Conservation (phyloP, 2,329 filamentous ascomycete genomes). For the Dactylellina parvicollis region DNA sequence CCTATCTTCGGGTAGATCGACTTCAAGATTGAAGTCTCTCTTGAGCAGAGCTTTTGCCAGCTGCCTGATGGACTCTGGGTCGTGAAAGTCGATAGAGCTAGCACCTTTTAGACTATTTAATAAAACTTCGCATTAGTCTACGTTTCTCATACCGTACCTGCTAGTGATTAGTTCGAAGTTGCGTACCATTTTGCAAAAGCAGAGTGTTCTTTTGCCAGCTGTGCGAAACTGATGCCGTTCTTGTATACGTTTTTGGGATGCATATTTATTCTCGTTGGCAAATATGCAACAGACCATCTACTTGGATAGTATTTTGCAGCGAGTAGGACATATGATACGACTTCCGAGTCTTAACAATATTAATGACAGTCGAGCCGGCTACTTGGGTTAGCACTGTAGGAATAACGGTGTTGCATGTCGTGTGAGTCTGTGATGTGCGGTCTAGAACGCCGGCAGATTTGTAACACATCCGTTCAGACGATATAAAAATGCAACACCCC, state of each 20-base stretch:
- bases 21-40: slow-evolving; percentile 75
- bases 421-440: neutral
- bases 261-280: slow-evolving; percentile 41
- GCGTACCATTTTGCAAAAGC: slow-evolving; percentile 67
- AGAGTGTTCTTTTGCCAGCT: slow-evolving; percentile 69
- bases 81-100: slow-evolving; percentile 78
- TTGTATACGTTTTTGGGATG: slow-evolving; percentile 66
- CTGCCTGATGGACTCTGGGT: slow-evolving; percentile 76
- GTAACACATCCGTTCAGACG: slow-evolving; percentile 34
- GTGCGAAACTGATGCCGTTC: slow-evolving; percentile 70
- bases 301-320: too few relatives aligned
- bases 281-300: too few relatives aligned
- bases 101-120: slow-evolving; percentile 68
- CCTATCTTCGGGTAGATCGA: slow-evolving; percentile 78
- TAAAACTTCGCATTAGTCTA: too few relatives aligned
- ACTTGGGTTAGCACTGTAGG: too few relatives aligned
- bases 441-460: slow-evolving; percentile 41
- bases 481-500: slow-evolving; percentile 50
- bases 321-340: too few relatives aligned
- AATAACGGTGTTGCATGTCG: neutral
- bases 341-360: too few relatives aligned
- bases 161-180: slow-evolving; percentile 48
- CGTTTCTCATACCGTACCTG: too few relatives aligned
- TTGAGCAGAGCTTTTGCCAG: slow-evolving; percentile 82
- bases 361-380: too few relatives aligned